Base-by-base conservation (phyloP, 768 basidiomycete species). In the Amylocystis lapponica region DNA sequence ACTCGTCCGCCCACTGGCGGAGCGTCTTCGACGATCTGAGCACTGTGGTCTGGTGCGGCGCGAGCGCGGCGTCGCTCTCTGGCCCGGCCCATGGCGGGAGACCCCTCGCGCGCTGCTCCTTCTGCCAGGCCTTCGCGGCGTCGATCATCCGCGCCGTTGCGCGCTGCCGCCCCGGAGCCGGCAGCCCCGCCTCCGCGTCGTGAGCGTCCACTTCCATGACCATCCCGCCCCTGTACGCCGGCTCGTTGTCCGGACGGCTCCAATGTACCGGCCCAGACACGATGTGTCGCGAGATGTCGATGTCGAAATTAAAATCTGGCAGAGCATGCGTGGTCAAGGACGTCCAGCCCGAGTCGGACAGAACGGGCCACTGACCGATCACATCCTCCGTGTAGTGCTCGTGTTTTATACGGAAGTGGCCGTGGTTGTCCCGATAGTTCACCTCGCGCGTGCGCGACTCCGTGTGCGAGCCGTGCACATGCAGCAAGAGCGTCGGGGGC, bases 1-100 rank as follows among this genome's bases (percentile, higher is more conserved):
- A 91, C 43, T 84, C 80, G 51, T 90, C 86, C 7, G 86, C 86
- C 89, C 89, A 92, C 46, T 83, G 72, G 25, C 84, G 68, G 32
- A 89, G 57, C 0, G 80, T 73, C 63, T 75, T 76, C 13, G 78
- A 78, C 2, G 80, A 81, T 43, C 65, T 69, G 33, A 82, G 44
- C 25, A 63, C 50, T 46, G 51, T 5, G 26, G 53, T 56, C 27
- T 48, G 47, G 25, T 53, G 50, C 10, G 48, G 43, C 27, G 39
- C 16, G 16, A 10, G 26, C 41, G 3, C 26, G 39, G 34, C 32
- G 31, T 17, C 30, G 38, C 29, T 27, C 7, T 22, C 16, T 6
- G 27, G 1, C 7, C 52, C 54, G 37, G 68, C 56, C 75, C 76
- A 79, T 0, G 75, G 74, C 40, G 75, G 71, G 23, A 77, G 65